A percentile compares a stretch with the other conserved stretches of the same genome.
These are phyloP conservation scores for Penicillium parvum DNA, from an alignment of 495 filamentous ascomycete genomes.

Conservation along the genomic window DNA sequence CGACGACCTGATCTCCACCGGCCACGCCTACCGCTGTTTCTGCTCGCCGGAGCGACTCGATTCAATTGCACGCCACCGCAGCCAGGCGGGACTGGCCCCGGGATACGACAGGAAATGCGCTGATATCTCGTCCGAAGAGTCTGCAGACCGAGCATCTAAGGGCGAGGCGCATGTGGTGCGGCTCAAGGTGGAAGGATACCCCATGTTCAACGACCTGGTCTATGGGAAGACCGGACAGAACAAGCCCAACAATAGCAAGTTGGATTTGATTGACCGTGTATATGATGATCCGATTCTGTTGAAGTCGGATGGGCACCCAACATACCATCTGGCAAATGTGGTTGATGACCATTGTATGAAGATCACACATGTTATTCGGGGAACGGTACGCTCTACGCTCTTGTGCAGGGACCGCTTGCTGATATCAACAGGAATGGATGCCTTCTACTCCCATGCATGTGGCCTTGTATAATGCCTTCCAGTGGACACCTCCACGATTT, in stretches of 20 bases:
- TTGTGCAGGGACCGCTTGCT: not conserved
- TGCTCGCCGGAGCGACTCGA: constrained; percentile 71
- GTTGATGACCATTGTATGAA: constrained; percentile 93
- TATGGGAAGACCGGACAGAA: constrained; percentile 59
- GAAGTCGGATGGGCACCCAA: constrained; percentile 87
- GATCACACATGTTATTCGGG: constrained; percentile 92
- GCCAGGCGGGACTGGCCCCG: constrained; percentile 54
- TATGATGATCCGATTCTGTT: constrained; percentile 79
- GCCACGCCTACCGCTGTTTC: constrained; percentile 89
- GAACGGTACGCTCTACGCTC: constrained; percentile 52
- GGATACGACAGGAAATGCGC: constrained; percentile 77
- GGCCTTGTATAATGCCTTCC: constrained; percentile 80
- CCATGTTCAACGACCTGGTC: constrained; percentile 67
- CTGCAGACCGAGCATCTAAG: constrained; percentile 58
- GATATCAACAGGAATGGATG: constrained; percentile 71
- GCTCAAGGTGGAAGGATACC: constrained; percentile 58
- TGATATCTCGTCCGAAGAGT: constrained; percentile 59
- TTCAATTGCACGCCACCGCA: constrained; percentile 54
- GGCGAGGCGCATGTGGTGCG: constrained; percentile 77
- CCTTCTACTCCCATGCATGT: constrained; percentile 87
- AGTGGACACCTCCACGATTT: constrained; percentile 78
- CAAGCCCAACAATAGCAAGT: constrained; percentile 39
- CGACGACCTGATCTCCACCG: constrained; percentile 60
- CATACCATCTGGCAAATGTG: constrained; percentile 96
- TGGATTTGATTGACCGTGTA: constrained; percentile 42